Evolutionary conservation across 331 rosid species (phyloP).

Genomic region (Erythrophleum ivorense): DNA sequence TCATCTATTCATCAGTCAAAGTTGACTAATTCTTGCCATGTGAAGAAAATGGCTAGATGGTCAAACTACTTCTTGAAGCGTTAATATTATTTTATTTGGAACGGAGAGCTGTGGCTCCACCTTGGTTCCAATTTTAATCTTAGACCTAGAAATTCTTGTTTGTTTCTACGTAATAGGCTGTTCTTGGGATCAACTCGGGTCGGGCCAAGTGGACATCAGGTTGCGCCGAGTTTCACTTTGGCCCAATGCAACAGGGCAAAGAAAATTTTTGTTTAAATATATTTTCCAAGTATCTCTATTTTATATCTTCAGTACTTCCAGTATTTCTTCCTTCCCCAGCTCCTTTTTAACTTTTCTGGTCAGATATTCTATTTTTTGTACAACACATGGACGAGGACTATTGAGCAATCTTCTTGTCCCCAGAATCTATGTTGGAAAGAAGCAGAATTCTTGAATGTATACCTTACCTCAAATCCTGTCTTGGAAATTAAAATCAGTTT

Average conservation of each 20-base stretch:
- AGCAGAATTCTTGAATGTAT: slow-evolving; percentile 33
- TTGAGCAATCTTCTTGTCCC: slow-evolving; percentile 34
- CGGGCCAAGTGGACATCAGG: too few relatives aligned
- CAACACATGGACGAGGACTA: slow-evolving; percentile 39
- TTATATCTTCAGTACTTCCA: neutral
- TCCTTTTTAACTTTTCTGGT: neutral
- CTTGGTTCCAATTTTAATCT: slow-evolving; percentile 11
- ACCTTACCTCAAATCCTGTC: slow-evolving; percentile 22
- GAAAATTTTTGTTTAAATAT: slow-evolving; percentile 20
- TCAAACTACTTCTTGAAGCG: slow-evolving; percentile 8
- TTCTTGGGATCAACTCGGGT: neutral
- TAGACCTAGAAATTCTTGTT: slow-evolving; percentile 44
- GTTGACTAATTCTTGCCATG: slow-evolving; percentile 53
- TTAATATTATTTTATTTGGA: neutral
- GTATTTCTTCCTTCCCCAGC: neutral
- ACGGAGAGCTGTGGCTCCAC: neutral
- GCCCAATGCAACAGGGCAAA: neutral
- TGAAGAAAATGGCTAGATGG: slow-evolving; percentile 36
- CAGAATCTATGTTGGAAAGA: slow-evolving; percentile 33
- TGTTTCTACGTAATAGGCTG: slow-evolving; percentile 42
- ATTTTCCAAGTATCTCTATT: neutral
- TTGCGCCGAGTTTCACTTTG: too few relatives aligned
- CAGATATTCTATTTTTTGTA: slow-evolving; percentile 17
- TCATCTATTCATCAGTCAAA: slow-evolving; percentile 80
- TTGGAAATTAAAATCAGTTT: neutral